Percentiles rank a stretch among this genome's conserved stretches.
Conservation (phyloP, 768 basidiomycete species). For the Boletus rubescentipes region DNA sequence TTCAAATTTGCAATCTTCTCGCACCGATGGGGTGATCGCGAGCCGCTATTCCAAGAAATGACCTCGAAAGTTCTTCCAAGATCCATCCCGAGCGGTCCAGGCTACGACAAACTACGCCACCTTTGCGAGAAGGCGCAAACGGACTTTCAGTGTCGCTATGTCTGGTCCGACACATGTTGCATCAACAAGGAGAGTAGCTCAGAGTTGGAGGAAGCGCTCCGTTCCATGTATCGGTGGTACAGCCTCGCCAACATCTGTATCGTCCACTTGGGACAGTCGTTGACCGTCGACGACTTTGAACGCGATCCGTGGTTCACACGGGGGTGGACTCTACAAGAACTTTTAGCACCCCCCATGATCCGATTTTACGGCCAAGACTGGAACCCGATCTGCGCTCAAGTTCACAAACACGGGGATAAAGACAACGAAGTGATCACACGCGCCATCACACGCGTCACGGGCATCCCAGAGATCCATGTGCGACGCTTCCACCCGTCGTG, state of each 20-base stretch:
- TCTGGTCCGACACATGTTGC: constrained; percentile 15
- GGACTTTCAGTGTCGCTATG: constrained; percentile 8
- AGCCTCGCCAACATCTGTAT: constrained; percentile 18
- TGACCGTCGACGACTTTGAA: constrained; percentile 14
- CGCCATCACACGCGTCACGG: constrained; percentile 5
- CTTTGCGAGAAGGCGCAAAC: constrained; percentile 8
- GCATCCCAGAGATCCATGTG: background rate
- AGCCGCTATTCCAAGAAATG: constrained; percentile 3
- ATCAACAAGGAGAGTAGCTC: constrained; percentile 13
- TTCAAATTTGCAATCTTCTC: constrained; percentile 12
- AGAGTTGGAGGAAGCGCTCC: constrained; percentile 11
- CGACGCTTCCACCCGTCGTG: constrained; percentile 1
- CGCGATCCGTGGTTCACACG: constrained; percentile 15
- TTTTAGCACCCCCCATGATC: constrained; percentile 6
- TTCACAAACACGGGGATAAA: constrained; percentile 2
- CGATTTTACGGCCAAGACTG: constrained; percentile 17
- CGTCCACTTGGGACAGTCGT: constrained; percentile 12
- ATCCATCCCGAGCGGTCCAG: background rate
- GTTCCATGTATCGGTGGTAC: constrained; percentile 18
- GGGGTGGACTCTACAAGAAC: constrained; percentile 17
- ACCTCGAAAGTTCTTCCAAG: background rate
- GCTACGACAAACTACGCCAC: constrained; percentile 3
- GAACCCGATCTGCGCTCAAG: constrained; percentile 4
- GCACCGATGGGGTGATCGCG: constrained; percentile 9
- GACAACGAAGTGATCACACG: background rate